Base-by-base conservation (phyloP, 140 eudicot species). In the Artemisia princeps region DNA sequence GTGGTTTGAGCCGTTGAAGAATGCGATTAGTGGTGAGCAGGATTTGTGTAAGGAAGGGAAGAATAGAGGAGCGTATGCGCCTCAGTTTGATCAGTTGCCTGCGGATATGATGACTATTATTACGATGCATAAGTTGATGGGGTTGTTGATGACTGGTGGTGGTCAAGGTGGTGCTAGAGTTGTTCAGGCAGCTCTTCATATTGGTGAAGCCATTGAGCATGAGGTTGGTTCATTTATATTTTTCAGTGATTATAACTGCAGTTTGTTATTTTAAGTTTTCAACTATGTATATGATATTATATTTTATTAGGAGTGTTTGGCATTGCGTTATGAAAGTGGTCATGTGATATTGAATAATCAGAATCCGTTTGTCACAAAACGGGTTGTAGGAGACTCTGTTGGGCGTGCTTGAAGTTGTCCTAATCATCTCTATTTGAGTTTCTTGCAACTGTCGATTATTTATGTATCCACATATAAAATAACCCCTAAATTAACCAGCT, bases 101-200 rank as follows among this genome's bases (percentile, higher is more conserved):
- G 92, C 98, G 1, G 95, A 75, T 75, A 92, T 85, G 96, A 92
- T 92, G 98, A 81, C 95, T 0, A 91, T 92, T 44, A 92, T 92
- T 17, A 85, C 98, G 0, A 92, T 92, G 98, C 95, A 92, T 65
- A 92, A 85, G 72, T 68, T 92, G 79, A 82, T 92, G 96, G 96
- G 84, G 20, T 13, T 92, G 83, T 68, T 92, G 87, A 88, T 92
- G 98, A 80, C 90, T 24, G 96, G 95, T 19, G 87, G 84, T 60
- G 87, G 95, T 2, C 70, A 74, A 56, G 91, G 87, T 12, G 83
- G 83, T 67, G 90, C 87, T 15, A 74, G 84, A 68, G 95, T 92
- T 57, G 96, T 92, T 19, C 82, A 80, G 28, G 98, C 96, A 0
- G 95, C 96, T 15, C 63, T 74, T 33, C 90, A 83, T 70, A 85